phyloP scores from a whole-genome alignment of 2,329 filamentous ascomycete species.

The Aspergillus pseudoterreus region DNA sequence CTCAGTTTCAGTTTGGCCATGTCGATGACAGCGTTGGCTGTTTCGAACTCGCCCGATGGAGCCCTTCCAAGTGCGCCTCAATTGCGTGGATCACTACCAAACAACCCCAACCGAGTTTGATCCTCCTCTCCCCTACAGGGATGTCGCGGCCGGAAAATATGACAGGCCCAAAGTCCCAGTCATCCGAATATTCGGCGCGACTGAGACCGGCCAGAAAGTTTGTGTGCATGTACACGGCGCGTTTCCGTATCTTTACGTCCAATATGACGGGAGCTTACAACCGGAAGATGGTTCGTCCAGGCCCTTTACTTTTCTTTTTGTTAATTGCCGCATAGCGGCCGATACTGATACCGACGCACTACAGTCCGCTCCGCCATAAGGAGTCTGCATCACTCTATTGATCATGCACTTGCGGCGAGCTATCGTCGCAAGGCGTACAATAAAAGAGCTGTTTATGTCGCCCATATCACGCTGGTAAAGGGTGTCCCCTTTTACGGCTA shows the following conservation, averaged over 20 bases:
- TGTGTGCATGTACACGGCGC: conserved; percentile 94
- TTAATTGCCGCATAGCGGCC: neutral
- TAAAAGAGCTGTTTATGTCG: conserved; percentile 70
- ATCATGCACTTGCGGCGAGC: conserved; percentile 81
- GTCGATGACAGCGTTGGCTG: conserved; percentile 21
- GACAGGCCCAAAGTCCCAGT: conserved; percentile 75
- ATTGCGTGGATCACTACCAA: conserved; percentile 96
- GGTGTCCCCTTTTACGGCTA: conserved; percentile 95
- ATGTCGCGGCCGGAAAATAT: conserved; percentile 55
- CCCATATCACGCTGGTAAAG: conserved; percentile 87
- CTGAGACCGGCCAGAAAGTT: conserved; percentile 91
- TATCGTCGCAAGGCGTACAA: conserved; percentile 74
- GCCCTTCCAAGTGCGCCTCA: conserved; percentile 83
- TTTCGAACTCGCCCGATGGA: conserved; percentile 51
- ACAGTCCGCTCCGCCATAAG: conserved; percentile 72
- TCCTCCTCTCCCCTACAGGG: conserved; percentile 67
- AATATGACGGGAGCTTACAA: conserved; percentile 69
- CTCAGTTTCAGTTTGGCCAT: conserved; percentile 13
- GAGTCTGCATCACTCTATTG: conserved; percentile 78
- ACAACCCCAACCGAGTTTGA: conserved; percentile 74
- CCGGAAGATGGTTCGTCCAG: conserved; percentile 60
- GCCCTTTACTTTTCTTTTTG: neutral
- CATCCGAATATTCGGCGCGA: conserved; percentile 86
- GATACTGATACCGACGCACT: neutral
- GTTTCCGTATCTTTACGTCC: conserved; percentile 91